Evolutionary conservation across 176 grass and related monocot genomes (phyloP).

Genomic region (Hsuehochloa calcarea): DNA sequence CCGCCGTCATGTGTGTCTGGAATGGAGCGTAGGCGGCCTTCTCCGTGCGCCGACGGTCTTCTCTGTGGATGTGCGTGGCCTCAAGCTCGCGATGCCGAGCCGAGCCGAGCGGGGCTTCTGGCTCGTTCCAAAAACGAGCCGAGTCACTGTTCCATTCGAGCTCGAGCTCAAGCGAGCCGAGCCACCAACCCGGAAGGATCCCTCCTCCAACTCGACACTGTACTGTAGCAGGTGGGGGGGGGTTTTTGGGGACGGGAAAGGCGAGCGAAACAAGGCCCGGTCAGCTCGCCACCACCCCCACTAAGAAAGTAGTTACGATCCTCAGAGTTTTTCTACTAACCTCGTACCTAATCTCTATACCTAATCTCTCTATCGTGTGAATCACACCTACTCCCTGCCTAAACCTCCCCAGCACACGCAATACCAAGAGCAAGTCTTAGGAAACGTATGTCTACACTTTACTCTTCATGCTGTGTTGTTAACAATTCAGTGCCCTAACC

Average conservation of each 20-base stretch:
- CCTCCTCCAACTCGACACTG: background rate
- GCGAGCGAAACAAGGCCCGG: background rate
- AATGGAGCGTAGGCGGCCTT: no score
- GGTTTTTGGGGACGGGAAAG: background rate
- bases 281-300: background rate
- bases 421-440: conserved; percentile 11
- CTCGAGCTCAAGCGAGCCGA: no score
- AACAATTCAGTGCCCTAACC: background rate
- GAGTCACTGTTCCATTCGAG: no score
- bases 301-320: background rate
- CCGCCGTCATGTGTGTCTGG: no score
- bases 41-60: no score
- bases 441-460: conserved; percentile 28
- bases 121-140: no score
- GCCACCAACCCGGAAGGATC: conserved; percentile 27
- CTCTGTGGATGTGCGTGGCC: no score
- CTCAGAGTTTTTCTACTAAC: background rate
- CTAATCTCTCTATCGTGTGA: background rate
- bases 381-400: conserved; percentile 21
- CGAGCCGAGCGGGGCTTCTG: no score
- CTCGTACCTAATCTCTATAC: conserved; percentile 21
- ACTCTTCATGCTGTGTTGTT: conserved; percentile 17
- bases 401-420: conserved; percentile 25
- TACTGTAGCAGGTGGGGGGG: conserved; percentile 14
- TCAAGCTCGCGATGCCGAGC: no score